phyloP scores from a whole-genome alignment of 441 rosid species.

The Aleurites moluccanus region DNA sequence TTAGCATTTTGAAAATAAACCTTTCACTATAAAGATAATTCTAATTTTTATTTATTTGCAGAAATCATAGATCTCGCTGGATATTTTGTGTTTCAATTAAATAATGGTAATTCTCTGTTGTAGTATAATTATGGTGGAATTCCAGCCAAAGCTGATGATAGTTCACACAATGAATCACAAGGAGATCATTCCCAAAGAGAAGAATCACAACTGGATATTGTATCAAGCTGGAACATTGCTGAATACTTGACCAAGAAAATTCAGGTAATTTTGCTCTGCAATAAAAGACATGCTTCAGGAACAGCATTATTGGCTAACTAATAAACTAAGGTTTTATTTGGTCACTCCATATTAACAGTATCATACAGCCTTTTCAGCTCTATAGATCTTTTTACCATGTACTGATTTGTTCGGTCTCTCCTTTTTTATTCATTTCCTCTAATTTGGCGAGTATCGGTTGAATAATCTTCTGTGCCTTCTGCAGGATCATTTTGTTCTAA shows the following conservation, averaged over 20 bases:
- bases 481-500: slow-evolving; percentile 82
- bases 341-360: neutral
- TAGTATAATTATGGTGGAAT: slow-evolving; percentile 91
- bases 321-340: slow-evolving; percentile 7
- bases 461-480: slow-evolving; percentile 31
- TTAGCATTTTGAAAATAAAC: neutral
- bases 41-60: neutral
- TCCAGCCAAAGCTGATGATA: slow-evolving; percentile 61
- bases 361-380: neutral
- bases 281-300: neutral
- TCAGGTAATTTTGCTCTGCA: slow-evolving; percentile 42
- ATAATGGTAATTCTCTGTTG: slow-evolving; percentile 19
- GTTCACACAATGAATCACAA: slow-evolving; percentile 46
- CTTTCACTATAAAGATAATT: neutral
- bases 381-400: slow-evolving; percentile 18
- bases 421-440: neutral
- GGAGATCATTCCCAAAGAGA: slow-evolving; percentile 37
- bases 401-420: neutral
- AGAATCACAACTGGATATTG: slow-evolving; percentile 66
- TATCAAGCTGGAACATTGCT: slow-evolving; percentile 87
- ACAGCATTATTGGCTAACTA: neutral
- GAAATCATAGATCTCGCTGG: neutral
- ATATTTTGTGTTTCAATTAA: slow-evolving; percentile 4
- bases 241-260: slow-evolving; percentile 78
- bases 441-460: neutral